A percentile compares a stretch with the other conserved stretches of the same genome.
Evolutionary conservation across 345 rosid genomes (phyloP).

Genomic region (Sisymbrium irio): DNA sequence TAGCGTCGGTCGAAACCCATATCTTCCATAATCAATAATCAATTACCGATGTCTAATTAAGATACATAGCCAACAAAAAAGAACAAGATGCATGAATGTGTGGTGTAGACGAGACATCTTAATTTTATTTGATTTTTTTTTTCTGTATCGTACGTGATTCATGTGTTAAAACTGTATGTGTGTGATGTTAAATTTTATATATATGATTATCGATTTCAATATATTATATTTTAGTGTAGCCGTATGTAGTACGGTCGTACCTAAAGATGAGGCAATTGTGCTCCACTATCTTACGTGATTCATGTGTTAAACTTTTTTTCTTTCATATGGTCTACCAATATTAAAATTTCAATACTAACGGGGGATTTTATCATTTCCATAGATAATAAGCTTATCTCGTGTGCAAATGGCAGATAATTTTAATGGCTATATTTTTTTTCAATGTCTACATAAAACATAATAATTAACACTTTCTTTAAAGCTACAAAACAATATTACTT

Average conservation of each 20-base stretch:
- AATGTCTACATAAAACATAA: too few relatives aligned
- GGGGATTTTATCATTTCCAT: too few relatives aligned
- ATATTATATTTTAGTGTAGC: neutral
- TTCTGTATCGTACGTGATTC: slow-evolving; percentile 1
- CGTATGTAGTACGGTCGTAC: neutral
- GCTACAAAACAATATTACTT: too few relatives aligned
- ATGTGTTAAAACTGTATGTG: neutral
- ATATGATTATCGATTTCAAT: neutral
- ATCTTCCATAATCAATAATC: neutral
- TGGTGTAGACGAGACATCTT: neutral
- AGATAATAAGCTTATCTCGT: too few relatives aligned
- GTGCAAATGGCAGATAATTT: too few relatives aligned
- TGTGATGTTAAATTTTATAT: neutral
- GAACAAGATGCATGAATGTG: neutral
- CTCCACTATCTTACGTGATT: slow-evolving; percentile 5
- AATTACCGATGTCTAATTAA: neutral
- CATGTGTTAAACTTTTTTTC: neutral
- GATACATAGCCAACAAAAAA: neutral
- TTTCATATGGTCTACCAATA: neutral
- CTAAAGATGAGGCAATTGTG: neutral
- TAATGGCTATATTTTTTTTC: too few relatives aligned
- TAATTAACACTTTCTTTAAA: too few relatives aligned
- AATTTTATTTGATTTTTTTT: neutral
- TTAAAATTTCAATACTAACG: neutral
- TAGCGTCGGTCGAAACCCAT: neutral